Conservation (phyloP, 768 basidiomycete genomes). For the Solioccasus polychromus region DNA sequence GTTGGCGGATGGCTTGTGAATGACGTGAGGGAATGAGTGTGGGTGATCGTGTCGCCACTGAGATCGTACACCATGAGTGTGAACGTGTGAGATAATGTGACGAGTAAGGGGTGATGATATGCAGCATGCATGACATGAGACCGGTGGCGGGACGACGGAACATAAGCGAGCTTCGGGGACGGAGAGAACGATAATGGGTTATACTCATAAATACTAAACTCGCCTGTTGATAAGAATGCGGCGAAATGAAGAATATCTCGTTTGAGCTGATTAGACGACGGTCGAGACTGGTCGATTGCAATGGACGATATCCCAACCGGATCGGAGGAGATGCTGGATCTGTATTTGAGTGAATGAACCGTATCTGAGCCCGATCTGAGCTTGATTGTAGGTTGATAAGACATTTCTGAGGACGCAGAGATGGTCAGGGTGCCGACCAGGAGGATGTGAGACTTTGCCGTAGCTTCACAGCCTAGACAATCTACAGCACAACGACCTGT, state of each 20-base stretch:
- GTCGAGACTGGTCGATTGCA: slow-evolving; percentile 73
- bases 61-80: slow-evolving; percentile 72
- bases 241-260: slow-evolving; percentile 41
- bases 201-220: slow-evolving; percentile 59
- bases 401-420: slow-evolving; percentile 45
- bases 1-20: slow-evolving; percentile 79
- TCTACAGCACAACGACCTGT: slow-evolving; percentile 64
- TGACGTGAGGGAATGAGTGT: slow-evolving; percentile 67
- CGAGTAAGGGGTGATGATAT: slow-evolving; percentile 76
- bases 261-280: slow-evolving; percentile 32
- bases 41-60: slow-evolving; percentile 46
- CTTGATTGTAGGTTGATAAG: slow-evolving; percentile 19
- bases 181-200: slow-evolving; percentile 43
- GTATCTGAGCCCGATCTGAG: slow-evolving; percentile 20
- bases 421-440: slow-evolving; percentile 61
- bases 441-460: slow-evolving; percentile 41
- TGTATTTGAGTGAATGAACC: slow-evolving; percentile 43
- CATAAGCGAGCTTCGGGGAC: slow-evolving; percentile 44
- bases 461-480: slow-evolving; percentile 24
- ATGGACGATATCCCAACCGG: slow-evolving; percentile 56
- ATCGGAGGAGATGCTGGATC: slow-evolving; percentile 32
- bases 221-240: slow-evolving; percentile 65
- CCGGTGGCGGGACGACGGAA: slow-evolving; percentile 41
- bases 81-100: slow-evolving; percentile 67
- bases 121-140: slow-evolving; percentile 59